Conservation (phyloP, 371 early-diverging fungal species). For the Pancytospora epiphaga region DNA sequence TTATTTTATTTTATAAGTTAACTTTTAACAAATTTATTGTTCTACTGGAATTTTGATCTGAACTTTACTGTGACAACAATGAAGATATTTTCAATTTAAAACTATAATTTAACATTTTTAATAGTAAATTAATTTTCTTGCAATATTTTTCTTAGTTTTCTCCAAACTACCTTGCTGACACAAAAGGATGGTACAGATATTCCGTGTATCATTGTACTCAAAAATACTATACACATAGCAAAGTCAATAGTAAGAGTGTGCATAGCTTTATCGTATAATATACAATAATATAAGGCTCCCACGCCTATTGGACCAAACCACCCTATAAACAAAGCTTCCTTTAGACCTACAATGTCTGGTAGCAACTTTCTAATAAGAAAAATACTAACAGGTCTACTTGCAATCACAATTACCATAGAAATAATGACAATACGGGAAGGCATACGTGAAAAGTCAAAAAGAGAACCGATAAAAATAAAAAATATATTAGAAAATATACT, state of each 20-base stretch:
- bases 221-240: slow-evolving; percentile 42
- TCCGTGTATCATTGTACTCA: slow-evolving; percentile 50
- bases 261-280: slow-evolving; percentile 38
- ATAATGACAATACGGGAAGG: slow-evolving; percentile 64
- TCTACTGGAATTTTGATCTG: too few species aligned
- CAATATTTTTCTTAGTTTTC: too few species aligned
- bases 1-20: not conserved
- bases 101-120: too few species aligned
- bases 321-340: slow-evolving; percentile 78
- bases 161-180: not conserved
- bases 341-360: slow-evolving; percentile 66
- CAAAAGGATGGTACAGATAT: slow-evolving; percentile 41
- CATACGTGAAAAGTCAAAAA: slow-evolving; percentile 67
- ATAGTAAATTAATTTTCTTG: too few species aligned
- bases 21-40: too few species aligned
- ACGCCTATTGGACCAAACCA: slow-evolving; percentile 91
- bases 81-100: too few species aligned
- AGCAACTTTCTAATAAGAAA: slow-evolving; percentile 65
- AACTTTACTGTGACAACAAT: too few species aligned
- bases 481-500: slow-evolving; percentile 72
- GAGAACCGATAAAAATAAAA: slow-evolving; percentile 78
- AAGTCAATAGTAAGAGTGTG: slow-evolving; percentile 32
- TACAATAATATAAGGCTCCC: slow-evolving; percentile 66
- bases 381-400: slow-evolving; percentile 72
- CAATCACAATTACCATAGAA: slow-evolving; percentile 66